These are phyloP conservation scores for Viridothelium virens DNA, from an alignment of 495 filamentous ascomycete species.

Conservation along the genomic window DNA sequence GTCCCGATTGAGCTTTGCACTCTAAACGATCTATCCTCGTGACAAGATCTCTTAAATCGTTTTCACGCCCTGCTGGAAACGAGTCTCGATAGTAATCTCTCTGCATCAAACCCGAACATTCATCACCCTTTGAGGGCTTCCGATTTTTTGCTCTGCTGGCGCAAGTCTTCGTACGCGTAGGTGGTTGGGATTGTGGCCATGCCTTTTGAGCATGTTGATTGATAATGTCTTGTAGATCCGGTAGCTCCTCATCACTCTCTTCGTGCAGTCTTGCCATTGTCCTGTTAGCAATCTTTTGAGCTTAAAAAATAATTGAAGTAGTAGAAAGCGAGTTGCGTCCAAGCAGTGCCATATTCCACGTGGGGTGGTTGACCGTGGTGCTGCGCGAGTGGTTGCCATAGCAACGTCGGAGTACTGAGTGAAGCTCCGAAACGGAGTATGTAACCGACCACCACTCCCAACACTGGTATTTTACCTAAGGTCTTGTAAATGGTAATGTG, in stretches of 20 bases:
- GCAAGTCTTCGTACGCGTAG: not conserved
- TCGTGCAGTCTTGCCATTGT: not conserved
- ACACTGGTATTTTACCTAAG: no score
- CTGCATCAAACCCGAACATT: not conserved
- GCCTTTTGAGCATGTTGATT: constrained; percentile 2
- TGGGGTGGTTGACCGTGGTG: not conserved
- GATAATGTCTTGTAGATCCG: not conserved
- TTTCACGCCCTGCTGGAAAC: not conserved
- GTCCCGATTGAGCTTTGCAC: not conserved
- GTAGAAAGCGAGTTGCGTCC: not conserved
- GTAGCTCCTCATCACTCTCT: constrained; percentile 2
- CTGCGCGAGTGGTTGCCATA: not conserved
- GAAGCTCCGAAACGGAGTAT: no score
- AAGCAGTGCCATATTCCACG: not conserved
- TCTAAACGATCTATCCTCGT: not conserved
- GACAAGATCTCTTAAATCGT: not conserved
- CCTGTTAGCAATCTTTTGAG: not conserved
- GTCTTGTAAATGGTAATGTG: no score
- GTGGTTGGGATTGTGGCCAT: constrained; percentile 3
- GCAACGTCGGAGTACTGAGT: not conserved
- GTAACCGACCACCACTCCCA: no score
- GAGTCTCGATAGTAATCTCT: not conserved
- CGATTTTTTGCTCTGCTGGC: not conserved
- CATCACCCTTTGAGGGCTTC: not conserved
- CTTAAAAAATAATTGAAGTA: not conserved